Evolutionary conservation across 805 yeast species (phyloP).

Genomic region (Saccharomycopsis microspora): DNA sequence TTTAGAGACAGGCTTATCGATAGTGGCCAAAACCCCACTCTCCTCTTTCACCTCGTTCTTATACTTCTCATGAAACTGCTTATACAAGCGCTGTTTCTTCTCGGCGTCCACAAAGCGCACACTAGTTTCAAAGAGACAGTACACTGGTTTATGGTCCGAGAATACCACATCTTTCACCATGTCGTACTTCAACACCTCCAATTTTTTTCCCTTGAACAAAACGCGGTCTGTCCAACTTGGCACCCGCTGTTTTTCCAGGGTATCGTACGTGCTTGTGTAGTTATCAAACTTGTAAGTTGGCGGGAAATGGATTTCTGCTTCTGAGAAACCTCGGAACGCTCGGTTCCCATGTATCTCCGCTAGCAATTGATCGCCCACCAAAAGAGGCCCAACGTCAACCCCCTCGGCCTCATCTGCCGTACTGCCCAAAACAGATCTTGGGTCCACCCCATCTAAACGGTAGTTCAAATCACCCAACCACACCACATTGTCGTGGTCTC

Average conservation of each 20-base stretch:
- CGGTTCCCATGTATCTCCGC: slow-evolving; percentile 61
- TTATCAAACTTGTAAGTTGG: slow-evolving; percentile 93
- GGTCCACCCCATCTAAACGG: slow-evolving; percentile 33
- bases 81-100: slow-evolving; percentile 40
- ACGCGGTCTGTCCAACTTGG: slow-evolving; percentile 98
- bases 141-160: slow-evolving; percentile 93
- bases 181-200: slow-evolving; percentile 52
- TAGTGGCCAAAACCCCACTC: not conserved
- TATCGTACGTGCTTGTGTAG: slow-evolving; percentile 69
- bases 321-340: slow-evolving; percentile 67
- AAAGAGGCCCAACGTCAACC: slow-evolving; percentile 37
- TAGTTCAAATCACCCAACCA: slow-evolving; percentile 97
- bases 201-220: slow-evolving; percentile 44
- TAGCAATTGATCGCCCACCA: slow-evolving; percentile 68
- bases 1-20: not conserved
- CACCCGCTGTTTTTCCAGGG: slow-evolving; percentile 83
- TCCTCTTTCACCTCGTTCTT: slow-evolving; percentile 26
- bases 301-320: slow-evolving; percentile 60
- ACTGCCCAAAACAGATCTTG: slow-evolving; percentile 59
- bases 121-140: slow-evolving; percentile 56
- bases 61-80: slow-evolving; percentile 48
- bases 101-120: slow-evolving; percentile 63
- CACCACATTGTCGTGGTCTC: slow-evolving; percentile 75
- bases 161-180: slow-evolving; percentile 45
- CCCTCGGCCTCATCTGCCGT: slow-evolving; percentile 22